phyloP scores from a whole-genome alignment of 176 grass and related monocot genomes.

The Dendrocalamus sinicus region DNA sequence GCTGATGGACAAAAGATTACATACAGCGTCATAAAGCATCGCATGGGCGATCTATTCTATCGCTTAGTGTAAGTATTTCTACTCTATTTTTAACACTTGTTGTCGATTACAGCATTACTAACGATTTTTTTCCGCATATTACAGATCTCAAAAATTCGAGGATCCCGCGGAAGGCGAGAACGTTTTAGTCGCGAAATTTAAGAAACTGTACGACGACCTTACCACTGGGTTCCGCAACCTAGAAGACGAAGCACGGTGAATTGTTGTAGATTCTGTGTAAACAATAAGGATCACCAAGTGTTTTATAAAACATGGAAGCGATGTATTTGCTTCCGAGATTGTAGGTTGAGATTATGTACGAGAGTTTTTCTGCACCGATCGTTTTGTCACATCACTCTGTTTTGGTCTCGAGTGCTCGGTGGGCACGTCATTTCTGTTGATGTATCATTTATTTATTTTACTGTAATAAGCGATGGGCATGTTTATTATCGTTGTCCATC shows the following conservation, averaged over 20 bases:
- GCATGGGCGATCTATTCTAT: constrained; percentile 86
- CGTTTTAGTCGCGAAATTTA: constrained; percentile 62
- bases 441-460: constrained; percentile 46
- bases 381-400: constrained; percentile 7
- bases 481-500: constrained; percentile 34
- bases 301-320: constrained; percentile 32
- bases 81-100: neutral
- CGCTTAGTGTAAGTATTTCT: constrained; percentile 77
- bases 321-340: neutral
- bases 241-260: constrained; percentile 76
- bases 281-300: constrained; percentile 38
- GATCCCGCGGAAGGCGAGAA: constrained; percentile 83
- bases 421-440: constrained; percentile 30
- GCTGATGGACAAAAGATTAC: constrained; percentile 86
- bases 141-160: constrained; percentile 89
- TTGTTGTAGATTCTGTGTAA: constrained; percentile 48
- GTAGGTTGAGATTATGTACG: constrained; percentile 40
- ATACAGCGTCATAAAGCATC: constrained; percentile 82
- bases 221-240: constrained; percentile 76
- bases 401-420: constrained; percentile 40
- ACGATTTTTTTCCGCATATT: constrained; percentile 28
- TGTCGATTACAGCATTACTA: neutral
- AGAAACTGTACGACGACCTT: constrained; percentile 85
- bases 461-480: constrained; percentile 63
- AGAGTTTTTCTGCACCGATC: constrained; percentile 27